Conservation (phyloP, 2,329 filamentous ascomycete species). For the Sclerotinia borealis region DNA sequence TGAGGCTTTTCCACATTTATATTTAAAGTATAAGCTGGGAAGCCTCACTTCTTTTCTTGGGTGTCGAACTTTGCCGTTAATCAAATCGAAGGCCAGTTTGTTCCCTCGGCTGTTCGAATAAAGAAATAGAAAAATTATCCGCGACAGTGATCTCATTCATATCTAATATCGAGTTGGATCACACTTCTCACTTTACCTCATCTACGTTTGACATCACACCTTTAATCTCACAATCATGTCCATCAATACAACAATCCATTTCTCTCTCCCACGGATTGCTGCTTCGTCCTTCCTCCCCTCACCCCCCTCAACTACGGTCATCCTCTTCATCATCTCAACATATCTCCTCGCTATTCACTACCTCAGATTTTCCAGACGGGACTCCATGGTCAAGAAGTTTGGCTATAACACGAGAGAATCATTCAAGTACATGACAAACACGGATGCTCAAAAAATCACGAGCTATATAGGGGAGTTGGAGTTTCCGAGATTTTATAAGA, state of each 20-base stretch:
- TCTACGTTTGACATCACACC: not conserved
- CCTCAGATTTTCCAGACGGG: constrained; percentile 36
- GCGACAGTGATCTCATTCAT: not conserved
- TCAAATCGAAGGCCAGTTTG: not conserved
- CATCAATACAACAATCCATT: not conserved
- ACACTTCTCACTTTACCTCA: not conserved
- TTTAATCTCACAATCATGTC: not conserved
- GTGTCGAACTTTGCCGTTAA: not conserved
- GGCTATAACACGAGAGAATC: constrained; percentile 41
- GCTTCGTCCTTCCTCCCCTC: not conserved
- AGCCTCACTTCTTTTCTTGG: not conserved
- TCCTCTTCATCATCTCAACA: not conserved
- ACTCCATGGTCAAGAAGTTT: constrained; percentile 37
- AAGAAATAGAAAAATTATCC: not conserved
- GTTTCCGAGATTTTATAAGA: constrained; percentile 47
- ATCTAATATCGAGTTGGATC: no score
- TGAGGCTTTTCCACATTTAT: not conserved
- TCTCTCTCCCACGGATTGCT: no score
- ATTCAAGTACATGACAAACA: constrained; percentile 46
- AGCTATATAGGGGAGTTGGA: constrained; percentile 42
- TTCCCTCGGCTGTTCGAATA: not conserved
- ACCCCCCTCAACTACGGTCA: not conserved
- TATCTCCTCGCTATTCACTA: constrained; percentile 14
- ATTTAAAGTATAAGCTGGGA: no score
- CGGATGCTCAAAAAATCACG: constrained; percentile 47